Evolutionary conservation across 148 eudicot species (phyloP).

Genomic region (Chenopodium berlandieri): DNA sequence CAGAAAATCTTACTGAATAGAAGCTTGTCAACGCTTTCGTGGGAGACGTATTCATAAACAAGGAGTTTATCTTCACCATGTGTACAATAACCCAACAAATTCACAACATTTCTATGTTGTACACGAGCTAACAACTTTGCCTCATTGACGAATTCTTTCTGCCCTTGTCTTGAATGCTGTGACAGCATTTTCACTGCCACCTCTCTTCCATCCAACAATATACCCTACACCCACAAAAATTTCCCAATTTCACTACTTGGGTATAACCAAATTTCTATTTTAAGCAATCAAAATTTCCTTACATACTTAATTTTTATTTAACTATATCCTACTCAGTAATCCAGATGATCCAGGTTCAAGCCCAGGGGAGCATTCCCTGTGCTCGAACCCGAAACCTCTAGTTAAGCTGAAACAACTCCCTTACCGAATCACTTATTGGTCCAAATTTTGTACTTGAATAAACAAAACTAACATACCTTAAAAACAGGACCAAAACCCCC

Average conservation of each 20-base stretch:
- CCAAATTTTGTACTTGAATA: not conserved
- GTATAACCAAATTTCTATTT: not conserved
- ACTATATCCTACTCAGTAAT: too few species aligned
- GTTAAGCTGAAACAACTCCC: too few species aligned
- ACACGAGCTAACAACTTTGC: constrained; percentile 82
- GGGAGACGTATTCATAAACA: constrained; percentile 77
- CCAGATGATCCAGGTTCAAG: too few species aligned
- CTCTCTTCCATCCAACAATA: constrained; percentile 75
- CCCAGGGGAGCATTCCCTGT: too few species aligned
- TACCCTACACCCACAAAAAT: constrained; percentile 53
- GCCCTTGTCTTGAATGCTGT: constrained; percentile 70
- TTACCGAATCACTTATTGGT: too few species aligned
- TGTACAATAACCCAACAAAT: constrained; percentile 77
- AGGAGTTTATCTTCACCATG: constrained; percentile 75
- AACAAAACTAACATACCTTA: constrained; percentile 47
- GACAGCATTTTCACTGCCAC: constrained; percentile 88
- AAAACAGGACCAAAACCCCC: constrained; percentile 96
- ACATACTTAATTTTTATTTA: too few species aligned
- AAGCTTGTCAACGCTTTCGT: constrained; percentile 92
- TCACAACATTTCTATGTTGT: constrained; percentile 92
- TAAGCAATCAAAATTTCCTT: not conserved
- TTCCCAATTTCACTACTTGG: constrained; percentile 4
- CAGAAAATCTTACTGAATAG: constrained; percentile 72
- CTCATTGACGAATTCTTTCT: constrained; percentile 78
- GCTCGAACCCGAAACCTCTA: too few species aligned